phyloP scores from a whole-genome alignment of 140 eudicot species.

The Cichorium intybus region DNA sequence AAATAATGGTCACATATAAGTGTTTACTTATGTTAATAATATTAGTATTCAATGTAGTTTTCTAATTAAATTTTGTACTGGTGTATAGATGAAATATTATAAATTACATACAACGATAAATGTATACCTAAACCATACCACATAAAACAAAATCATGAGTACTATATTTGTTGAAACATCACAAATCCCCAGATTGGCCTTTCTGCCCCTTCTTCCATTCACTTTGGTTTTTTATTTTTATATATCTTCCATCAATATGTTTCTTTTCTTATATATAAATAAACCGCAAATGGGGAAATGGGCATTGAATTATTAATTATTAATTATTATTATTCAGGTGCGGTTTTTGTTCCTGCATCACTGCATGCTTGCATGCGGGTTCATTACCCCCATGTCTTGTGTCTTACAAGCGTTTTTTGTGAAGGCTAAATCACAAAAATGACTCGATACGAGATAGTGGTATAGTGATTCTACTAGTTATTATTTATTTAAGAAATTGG shows the following conservation, averaged over 20 bases:
- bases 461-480: no score
- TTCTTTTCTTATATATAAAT: background rate
- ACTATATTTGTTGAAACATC: constrained; percentile 8
- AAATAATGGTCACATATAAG: no score
- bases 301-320: constrained; percentile 11
- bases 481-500: background rate
- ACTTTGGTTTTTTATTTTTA: background rate
- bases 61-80: no score
- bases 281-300: constrained; percentile 19
- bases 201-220: constrained; percentile 23
- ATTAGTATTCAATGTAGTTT: no score
- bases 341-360: constrained; percentile 24
- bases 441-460: background rate
- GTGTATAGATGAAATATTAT: no score
- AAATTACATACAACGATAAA: background rate
- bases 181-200: constrained; percentile 36
- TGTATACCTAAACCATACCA: background rate
- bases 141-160: background rate
- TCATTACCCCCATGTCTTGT: constrained; percentile 42
- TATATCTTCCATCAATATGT: constrained; percentile 4
- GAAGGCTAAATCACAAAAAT: background rate
- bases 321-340: background rate
- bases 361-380: constrained; percentile 53
- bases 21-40: no score
- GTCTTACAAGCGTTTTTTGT: constrained; percentile 13